Evolutionary conservation across 129 eudicot genomes (phyloP).

Genomic region (Ambrosia artemisiifolia): DNA sequence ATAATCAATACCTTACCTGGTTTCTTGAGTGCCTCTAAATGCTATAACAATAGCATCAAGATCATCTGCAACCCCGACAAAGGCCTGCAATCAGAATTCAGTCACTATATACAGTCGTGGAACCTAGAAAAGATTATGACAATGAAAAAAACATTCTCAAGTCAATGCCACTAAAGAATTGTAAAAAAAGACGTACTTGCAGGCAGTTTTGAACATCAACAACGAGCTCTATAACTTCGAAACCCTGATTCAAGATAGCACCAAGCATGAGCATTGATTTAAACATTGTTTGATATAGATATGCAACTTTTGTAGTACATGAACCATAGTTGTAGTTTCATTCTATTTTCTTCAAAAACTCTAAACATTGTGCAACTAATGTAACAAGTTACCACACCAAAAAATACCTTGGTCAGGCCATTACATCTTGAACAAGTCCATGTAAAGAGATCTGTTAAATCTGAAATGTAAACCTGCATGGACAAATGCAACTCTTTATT

Average conservation of each 20-base stretch:
- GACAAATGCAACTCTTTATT: background rate
- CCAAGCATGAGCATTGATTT: slow-evolving; percentile 6
- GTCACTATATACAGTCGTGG: slow-evolving; percentile 5
- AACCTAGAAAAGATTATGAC: background rate
- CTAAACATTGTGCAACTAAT: background rate
- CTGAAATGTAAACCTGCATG: slow-evolving; percentile 84
- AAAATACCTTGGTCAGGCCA: slow-evolving; percentile 69
- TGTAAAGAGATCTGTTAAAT: slow-evolving; percentile 72
- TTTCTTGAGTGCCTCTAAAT: slow-evolving; percentile 94
- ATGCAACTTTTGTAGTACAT: background rate
- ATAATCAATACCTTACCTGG: slow-evolving; percentile 63
- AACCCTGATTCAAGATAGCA: slow-evolving; percentile 50
- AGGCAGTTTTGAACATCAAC: slow-evolving; percentile 86
- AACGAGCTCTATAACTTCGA: slow-evolving; percentile 81
- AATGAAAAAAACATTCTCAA: background rate
- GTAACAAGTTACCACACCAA: background rate
- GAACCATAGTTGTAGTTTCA: background rate
- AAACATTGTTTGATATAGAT: background rate
- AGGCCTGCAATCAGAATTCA: slow-evolving; percentile 54
- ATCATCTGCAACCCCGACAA: slow-evolving; percentile 88
- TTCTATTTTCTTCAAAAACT: background rate
- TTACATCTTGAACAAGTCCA: slow-evolving; percentile 95
- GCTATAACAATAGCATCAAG: slow-evolving; percentile 84
- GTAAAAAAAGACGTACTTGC: slow-evolving; percentile 55
- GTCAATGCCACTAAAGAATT: slow-evolving; percentile 1